Base-by-base conservation (phyloP, 2,329 filamentous ascomycete species). In the Niveomyces coronatus region DNA sequence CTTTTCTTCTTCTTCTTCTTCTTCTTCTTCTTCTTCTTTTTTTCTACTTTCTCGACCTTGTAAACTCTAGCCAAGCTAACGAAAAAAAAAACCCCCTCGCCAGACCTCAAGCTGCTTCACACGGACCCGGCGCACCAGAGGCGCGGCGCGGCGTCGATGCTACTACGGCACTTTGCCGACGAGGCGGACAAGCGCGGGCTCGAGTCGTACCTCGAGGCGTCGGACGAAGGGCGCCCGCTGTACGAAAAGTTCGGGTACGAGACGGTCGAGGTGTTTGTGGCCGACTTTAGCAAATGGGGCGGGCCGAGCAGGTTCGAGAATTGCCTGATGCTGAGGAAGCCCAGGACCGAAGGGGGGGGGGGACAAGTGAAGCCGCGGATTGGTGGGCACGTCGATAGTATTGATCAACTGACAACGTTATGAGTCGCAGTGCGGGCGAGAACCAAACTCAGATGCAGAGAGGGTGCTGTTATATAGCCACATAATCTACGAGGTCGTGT, bases 61-160 rank as follows among this genome's bases (percentile, higher is more conserved):
- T n/a, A n/a, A n/a, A n/a, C n/a, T n/a, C n/a, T n/a, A n/a, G n/a
- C n/a, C n/a, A n/a, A n/a, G 6, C 11, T 9, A 14, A 9, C 33
- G 26, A n/a, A 27, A 9, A 10, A 11, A 5, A 9, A 8, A 13
- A 18, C 9, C 34, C 10, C 30, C 10, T 4, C 19, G 8, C 9
- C 14, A 62, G 60, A 62, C 37, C 45, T 64, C 3, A 57, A 59
- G 32, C 49, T 60, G 2, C 49, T 64, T 23, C 56, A 62, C 29
- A 64, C 61, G 3, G 51, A 60, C 31, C 53, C 60, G 2, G 52
- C 53, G 11, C 56, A 61, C 38, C 59, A 62, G 32, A 50, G 51
- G 31, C 54, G 55, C 6, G 61, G 61, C 5, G 55, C 55, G 10
- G 60, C 49, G 3, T 47, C 49, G 15, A 44, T 61, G 46, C 45